Evolutionary conservation across 2,329 filamentous ascomycete species (phyloP), one percentile per base, ranked within the genome.

Genomic region (Trichoderma afroharzianum): DNA sequence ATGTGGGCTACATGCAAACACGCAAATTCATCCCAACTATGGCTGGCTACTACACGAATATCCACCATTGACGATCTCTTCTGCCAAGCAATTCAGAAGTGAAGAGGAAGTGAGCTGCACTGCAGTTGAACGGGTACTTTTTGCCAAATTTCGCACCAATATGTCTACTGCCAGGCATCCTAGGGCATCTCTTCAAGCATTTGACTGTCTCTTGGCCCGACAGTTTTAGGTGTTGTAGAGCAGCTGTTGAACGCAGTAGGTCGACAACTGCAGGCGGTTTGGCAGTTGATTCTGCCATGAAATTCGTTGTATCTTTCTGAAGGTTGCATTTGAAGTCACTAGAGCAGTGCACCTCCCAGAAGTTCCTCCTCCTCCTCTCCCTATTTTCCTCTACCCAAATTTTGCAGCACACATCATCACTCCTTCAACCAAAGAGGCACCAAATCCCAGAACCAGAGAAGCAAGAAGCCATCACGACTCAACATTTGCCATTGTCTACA

Each of bases 381-480:
- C 30, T 32, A n/a, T 11, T 24, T 28, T 24, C 26, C 26, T n/a
- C n/a, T 14, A 43, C 32, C 12, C 26, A n/a, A 26, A 11, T 5
- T 59, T 6, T 28, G 26, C 64, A 26, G 36, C 55, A n/a, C 59
- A 18, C 26, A 26, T 26, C 26, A 26, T 26, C 39, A 59, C 21
- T 18, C n/a, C n/a, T 8, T 21, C 1, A 9, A 8, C 18, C 32
- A n/a, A 39, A 15, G n/a, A 36, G 39, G 21, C 43, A 66, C n/a
- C 28, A 4, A 8, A 55, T 28, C 39, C 24, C 50, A 58, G 30
- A 36, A 33, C 4, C 7, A 53, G 11, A 30, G 6, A 32, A 36
- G 11, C 58, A 21, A 11, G 21, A n/a, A 78, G 76, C 32, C 75
- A 75, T 15, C 75, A 77, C 36, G 73, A 74, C 2, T 30, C 30